phyloP scores from a whole-genome alignment of 495 filamentous ascomycete species.

The Cercophora sp. region DNA sequence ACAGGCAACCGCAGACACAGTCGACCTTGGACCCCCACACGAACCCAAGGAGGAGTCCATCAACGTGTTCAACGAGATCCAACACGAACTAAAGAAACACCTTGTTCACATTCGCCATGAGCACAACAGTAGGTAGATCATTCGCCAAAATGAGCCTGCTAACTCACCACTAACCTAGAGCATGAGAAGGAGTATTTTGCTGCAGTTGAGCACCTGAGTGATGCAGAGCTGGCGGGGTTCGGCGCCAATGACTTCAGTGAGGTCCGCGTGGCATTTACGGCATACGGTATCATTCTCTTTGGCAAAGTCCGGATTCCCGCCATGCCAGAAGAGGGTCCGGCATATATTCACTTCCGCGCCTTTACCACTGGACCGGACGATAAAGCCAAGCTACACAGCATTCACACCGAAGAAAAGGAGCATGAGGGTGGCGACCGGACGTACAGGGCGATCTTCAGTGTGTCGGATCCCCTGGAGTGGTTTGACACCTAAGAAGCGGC shows the following conservation, averaged over 20 bases:
- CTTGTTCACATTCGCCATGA: slow-evolving; percentile 49
- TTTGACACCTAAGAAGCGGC: slow-evolving; percentile 53
- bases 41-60: slow-evolving; percentile 50
- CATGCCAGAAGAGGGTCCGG: slow-evolving; percentile 36
- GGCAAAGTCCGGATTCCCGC: slow-evolving; percentile 52
- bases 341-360: slow-evolving; percentile 48
- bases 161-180: slow-evolving; percentile 13
- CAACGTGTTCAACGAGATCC: slow-evolving; percentile 45
- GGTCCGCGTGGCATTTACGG: slow-evolving; percentile 49
- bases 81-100: slow-evolving; percentile 45
- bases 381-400: slow-evolving; percentile 48
- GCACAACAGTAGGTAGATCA: slow-evolving; percentile 22
- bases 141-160: background rate
- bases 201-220: slow-evolving; percentile 42
- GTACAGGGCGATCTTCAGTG: slow-evolving; percentile 50
- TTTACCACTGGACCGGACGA: slow-evolving; percentile 46
- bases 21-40: slow-evolving; percentile 44
- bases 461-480: slow-evolving; percentile 52
- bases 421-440: slow-evolving; percentile 38
- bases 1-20: slow-evolving; percentile 50
- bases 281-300: slow-evolving; percentile 56
- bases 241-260: slow-evolving; percentile 39
- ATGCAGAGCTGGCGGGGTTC: slow-evolving; percentile 47
- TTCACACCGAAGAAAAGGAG: slow-evolving; percentile 50
- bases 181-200: slow-evolving; percentile 50